These are phyloP conservation scores for Raffaelea ambrosiae DNA, from an alignment of 2,329 filamentous ascomycete genomes.

Conservation along the genomic window DNA sequence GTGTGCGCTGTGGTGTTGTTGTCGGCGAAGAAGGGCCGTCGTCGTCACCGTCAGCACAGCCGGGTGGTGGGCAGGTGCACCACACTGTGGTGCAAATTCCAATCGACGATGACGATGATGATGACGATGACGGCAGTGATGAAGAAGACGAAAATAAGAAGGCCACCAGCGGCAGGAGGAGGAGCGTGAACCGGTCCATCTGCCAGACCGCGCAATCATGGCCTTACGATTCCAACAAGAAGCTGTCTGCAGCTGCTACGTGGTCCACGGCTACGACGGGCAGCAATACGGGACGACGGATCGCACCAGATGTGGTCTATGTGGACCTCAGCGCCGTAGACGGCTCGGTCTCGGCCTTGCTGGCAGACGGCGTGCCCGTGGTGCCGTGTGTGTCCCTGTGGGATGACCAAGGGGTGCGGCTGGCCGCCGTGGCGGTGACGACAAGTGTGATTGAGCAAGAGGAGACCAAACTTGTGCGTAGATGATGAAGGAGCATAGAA, in stretches of 20 bases:
- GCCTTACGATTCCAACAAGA: neutral
- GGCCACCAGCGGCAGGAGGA: neutral
- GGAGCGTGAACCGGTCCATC: neutral
- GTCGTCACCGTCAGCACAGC: neutral
- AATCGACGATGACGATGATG: neutral
- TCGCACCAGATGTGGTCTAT: conserved; percentile 9
- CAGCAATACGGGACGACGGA: neutral
- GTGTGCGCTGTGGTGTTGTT: neutral
- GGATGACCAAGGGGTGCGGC: conserved; percentile 24
- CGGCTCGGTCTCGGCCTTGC: neutral
- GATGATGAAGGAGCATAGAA: too few species aligned
- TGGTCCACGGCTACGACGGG: too few species aligned
- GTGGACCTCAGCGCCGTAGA: conserved; percentile 3
- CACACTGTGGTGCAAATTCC: neutral
- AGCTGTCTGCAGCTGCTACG: neutral
- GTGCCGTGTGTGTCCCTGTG: conserved; percentile 35
- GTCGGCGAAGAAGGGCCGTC: neutral
- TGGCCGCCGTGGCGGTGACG: conserved; percentile 25
- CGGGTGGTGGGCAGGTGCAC: neutral
- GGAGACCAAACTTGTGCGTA: too few species aligned
- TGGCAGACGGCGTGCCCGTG: conserved; percentile 12
- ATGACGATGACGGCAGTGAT: neutral
- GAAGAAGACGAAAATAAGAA: neutral
- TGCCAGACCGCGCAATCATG: conserved; percentile 3
- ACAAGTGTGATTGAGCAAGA: neutral